Evolutionary conservation across 176 grass and related monocot genomes (phyloP).

Genomic region (Carex myosuroides): DNA sequence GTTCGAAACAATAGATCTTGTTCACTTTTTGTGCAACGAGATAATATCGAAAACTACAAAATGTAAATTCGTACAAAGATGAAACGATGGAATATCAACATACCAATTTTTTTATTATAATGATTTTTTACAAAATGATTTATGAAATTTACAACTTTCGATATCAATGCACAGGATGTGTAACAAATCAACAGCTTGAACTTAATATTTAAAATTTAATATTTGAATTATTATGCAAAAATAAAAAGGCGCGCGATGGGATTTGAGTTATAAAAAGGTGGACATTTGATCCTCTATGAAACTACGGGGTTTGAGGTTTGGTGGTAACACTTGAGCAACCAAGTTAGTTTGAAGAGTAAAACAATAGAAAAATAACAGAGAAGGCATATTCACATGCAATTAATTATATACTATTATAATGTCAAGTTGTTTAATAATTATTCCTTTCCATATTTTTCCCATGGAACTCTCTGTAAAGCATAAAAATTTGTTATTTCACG

Average conservation of each 20-base stretch:
- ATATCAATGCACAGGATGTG: not conserved
- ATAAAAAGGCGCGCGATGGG: not conserved
- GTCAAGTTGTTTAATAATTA: not conserved
- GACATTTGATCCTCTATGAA: not conserved
- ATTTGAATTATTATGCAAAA: not conserved
- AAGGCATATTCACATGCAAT: too few relatives aligned
- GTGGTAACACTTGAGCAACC: too few relatives aligned
- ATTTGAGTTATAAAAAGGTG: not conserved
- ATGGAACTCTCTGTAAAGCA: not conserved
- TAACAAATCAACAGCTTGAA: not conserved
- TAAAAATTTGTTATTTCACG: not conserved
- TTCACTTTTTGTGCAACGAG: too few relatives aligned
- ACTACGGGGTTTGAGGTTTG: not conserved
- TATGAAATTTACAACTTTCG: not conserved
- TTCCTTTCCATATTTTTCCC: constrained; percentile 4
- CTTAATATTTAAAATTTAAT: not conserved
- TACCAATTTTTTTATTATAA: not conserved
- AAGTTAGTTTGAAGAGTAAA: too few relatives aligned
- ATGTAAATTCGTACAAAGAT: not conserved
- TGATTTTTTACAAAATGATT: not conserved
- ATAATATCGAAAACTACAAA: too few relatives aligned
- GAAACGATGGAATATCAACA: not conserved
- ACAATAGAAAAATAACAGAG: not conserved
- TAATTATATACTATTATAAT: not conserved
- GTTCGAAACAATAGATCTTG: too few relatives aligned